These are phyloP conservation scores for Chrysanthemum lavandulifolium DNA, from an alignment of 129 eudicot genomes.

Conservation along the genomic window DNA sequence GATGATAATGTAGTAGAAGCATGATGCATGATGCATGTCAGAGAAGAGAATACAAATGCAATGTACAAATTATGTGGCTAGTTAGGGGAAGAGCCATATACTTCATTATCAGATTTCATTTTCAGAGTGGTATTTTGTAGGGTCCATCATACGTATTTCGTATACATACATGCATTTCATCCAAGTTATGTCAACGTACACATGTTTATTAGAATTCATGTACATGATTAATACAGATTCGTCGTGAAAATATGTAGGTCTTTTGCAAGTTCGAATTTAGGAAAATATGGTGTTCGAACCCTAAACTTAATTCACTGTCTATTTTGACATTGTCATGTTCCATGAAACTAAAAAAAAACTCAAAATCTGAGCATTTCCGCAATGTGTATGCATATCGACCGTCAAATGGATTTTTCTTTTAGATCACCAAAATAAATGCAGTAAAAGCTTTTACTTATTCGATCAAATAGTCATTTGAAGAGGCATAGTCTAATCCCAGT, in stretches of 20 bases:
- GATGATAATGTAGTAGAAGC: constrained; percentile 21
- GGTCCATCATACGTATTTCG: constrained; percentile 11
- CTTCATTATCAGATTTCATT: constrained; percentile 1
- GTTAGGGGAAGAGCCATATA: constrained; percentile 12
- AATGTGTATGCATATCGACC: too few species aligned
- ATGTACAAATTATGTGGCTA: constrained; percentile 28
- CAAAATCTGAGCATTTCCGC: too few species aligned
- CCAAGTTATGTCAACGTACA: background rate
- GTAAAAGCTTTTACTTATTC: too few species aligned
- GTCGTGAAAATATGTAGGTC: background rate
- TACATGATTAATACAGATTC: background rate
- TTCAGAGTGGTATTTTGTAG: constrained; percentile 21
- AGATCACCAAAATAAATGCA: too few species aligned
- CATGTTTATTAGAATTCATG: background rate
- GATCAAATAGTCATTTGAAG: background rate
- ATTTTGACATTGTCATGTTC: too few species aligned
- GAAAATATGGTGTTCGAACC: too few species aligned
- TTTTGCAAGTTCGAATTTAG: too few species aligned
- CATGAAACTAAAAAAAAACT: too few species aligned
- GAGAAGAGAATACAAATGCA: constrained; percentile 30
- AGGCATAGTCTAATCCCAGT: background rate
- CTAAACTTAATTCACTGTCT: too few species aligned
- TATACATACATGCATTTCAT: constrained; percentile 7
- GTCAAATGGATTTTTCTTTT: too few species aligned
- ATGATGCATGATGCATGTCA: constrained; percentile 33